Percentiles rank a stretch among this genome's conserved stretches.
phyloP scores from a whole-genome alignment of 331 rosid genomes.

The Quercus lobata region DNA sequence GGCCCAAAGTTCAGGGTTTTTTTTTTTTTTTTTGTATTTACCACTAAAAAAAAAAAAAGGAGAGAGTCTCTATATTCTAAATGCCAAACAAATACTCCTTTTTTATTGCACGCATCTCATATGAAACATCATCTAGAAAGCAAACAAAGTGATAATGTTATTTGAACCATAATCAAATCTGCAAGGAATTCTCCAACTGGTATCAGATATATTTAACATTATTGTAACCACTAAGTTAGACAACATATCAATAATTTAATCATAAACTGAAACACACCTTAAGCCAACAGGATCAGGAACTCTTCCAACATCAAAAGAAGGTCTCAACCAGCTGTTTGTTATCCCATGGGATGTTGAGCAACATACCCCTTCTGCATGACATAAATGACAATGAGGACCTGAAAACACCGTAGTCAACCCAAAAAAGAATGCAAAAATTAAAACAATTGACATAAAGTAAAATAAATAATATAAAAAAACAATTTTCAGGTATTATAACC shows the following conservation, averaged over 20 bases:
- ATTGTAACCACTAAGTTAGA: conserved; percentile 12
- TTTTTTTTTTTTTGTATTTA: no score
- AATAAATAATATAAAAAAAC: not conserved
- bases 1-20: no score
- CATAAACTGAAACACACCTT: conserved; percentile 39
- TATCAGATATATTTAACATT: not conserved
- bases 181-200: not conserved
- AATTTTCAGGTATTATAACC: not conserved
- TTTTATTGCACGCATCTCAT: not conserved
- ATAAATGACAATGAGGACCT: conserved; percentile 23
- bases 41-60: no score
- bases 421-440: conserved; percentile 3
- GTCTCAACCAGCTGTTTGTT: conserved; percentile 43
- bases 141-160: not conserved
- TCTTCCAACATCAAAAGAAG: conserved; percentile 52
- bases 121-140: not conserved
- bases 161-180: not conserved
- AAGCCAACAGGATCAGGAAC: conserved; percentile 32
- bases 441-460: not conserved
- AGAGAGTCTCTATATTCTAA: not conserved
- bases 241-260: conserved; percentile 2
- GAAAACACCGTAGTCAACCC: conserved; percentile 14
- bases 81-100: not conserved
- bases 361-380: conserved; percentile 61
- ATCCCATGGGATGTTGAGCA: conserved; percentile 48